Evolutionary conservation across 371 early-diverging fungal genomes (phyloP), one percentile per base, ranked within the genome.

Genomic region (Lichtheimia ramosa): DNA sequence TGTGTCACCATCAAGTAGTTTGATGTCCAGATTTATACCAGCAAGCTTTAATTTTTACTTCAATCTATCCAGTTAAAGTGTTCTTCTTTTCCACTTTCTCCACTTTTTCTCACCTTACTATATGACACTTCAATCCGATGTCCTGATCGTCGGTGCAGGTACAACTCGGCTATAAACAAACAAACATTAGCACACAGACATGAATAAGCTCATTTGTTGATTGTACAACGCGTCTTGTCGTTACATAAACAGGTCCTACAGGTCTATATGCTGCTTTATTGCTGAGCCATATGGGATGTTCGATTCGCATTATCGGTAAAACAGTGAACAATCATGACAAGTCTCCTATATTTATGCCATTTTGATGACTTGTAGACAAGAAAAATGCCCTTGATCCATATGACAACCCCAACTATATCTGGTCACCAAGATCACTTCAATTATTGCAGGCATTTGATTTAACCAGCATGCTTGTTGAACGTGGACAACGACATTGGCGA

Each of bases 71-170:
- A 21, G 46, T 6, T 46, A 1, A 10, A 46, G 16, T 46, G n/a
- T 16, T 46, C 46, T 46, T 21, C 46, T 46, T 46, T 21, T 46
- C 46, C 21, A 21, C 21, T 21, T 46, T 46, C 10, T 3, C 46
- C 46, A 21, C 46, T 46, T 21, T 16, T 21, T 46, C 25, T 21
- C 21, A 18, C 5, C 16, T 46, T 46, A 6, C 46, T 46, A 46
- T n/a, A 46, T 46, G 21, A 7, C n/a, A 46, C 46, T 52, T 13
- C 28, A 71, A 50, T 66, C 68, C 12, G 76, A 75, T 43, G 67
- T 75, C 10, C 63, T 75, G 40, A 73, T 75, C 58, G 56, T 70
- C 56, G 76, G 76, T 48, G 70, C 76, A 56, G 76, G 76, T 75
- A 67, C 43, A 43, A 5, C 23, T 8, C 18, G 14, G 10, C 10